Evolutionary conservation across 352 stramenopile species (phyloP).

Genomic region (Phytophthora agathidicida): DNA sequence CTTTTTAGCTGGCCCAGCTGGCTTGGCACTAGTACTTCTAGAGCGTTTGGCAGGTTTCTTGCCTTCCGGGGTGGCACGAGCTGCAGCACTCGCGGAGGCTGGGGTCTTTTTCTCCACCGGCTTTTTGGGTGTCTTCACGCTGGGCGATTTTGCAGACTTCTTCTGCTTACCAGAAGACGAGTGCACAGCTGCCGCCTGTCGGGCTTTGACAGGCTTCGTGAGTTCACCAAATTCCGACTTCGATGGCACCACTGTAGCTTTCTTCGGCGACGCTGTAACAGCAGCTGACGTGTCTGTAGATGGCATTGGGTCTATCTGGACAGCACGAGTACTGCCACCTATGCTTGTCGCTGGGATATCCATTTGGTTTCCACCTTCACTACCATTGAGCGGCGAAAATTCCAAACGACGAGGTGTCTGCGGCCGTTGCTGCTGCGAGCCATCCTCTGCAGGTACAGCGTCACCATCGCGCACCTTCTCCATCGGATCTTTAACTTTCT

Average conservation of each 20-base stretch:
- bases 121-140: constrained; percentile 4
- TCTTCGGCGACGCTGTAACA: background rate
- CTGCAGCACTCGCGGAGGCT: constrained; percentile 2
- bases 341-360: constrained; percentile 9
- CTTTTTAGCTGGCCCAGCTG: constrained; percentile 18
- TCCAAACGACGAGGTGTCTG: constrained; percentile 28
- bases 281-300: too few species aligned
- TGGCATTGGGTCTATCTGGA: background rate
- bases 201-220: background rate
- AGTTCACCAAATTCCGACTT: background rate
- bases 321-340: background rate
- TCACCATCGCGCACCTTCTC: background rate
- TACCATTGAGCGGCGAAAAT: constrained; percentile 27
- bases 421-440: constrained; percentile 6
- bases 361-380: constrained; percentile 6
- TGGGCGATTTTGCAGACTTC: background rate
- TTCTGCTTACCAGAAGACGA: too few species aligned
- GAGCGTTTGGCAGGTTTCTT: constrained; percentile 20
- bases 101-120: background rate
- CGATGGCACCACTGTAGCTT: background rate
- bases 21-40: constrained; percentile 16
- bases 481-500: constrained; percentile 17
- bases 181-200: too few species aligned
- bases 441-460: constrained; percentile 4
- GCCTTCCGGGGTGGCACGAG: constrained; percentile 1